Evolutionary conservation across 2,329 filamentous ascomycete genomes (phyloP).

Genomic region (Venturia oleaginea): DNA sequence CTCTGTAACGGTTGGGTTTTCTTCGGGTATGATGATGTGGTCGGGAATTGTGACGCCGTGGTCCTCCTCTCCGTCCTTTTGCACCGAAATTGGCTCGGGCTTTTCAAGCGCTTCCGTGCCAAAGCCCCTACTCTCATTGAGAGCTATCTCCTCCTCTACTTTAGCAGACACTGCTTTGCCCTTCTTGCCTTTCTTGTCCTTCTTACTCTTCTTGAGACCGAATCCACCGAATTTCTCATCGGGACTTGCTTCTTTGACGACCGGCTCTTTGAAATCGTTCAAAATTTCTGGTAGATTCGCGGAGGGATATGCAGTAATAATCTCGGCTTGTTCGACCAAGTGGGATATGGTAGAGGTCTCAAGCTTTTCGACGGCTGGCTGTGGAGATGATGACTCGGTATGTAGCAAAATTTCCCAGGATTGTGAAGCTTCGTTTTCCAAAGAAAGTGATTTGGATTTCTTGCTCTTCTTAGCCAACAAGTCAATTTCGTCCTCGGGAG

Average conservation of each 20-base stretch:
- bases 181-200: slow-evolving; percentile 9
- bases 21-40: not conserved
- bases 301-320: not conserved
- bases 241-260: not conserved
- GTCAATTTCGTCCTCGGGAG: not conserved
- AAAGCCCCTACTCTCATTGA: not conserved
- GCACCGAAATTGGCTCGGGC: not conserved
- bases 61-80: not conserved
- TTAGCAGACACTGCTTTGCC: not conserved
- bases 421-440: not conserved
- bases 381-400: not conserved
- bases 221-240: slow-evolving; percentile 9
- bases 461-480: slow-evolving; percentile 3
- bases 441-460: slow-evolving; percentile 1
- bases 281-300: not conserved
- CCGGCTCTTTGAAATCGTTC: not conserved
- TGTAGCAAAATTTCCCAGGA: not conserved
- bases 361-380: not conserved
- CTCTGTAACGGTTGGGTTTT: not conserved
- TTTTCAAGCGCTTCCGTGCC: not conserved
- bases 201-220: not conserved
- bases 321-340: not conserved
- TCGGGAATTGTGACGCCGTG: not conserved
- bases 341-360: not conserved
- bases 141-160: not conserved